Conservation (phyloP, 2,329 filamentous ascomycete genomes). For the Thelonectria blattea region DNA sequence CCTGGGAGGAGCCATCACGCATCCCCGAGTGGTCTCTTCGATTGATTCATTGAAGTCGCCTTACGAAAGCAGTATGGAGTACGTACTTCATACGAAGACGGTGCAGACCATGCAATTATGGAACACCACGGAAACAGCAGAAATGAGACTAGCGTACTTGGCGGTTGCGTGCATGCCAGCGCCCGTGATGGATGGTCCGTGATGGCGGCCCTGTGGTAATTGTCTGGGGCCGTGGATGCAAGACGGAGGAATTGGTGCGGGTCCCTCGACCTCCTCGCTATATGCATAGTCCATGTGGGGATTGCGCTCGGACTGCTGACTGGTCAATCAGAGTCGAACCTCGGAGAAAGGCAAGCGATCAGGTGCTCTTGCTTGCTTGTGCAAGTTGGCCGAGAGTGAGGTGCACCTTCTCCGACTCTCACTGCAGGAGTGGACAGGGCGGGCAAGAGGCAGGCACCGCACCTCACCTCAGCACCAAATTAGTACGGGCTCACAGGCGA, state of each 20-base stretch:
- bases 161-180: conserved; percentile 26
- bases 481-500: background rate
- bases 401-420: no score
- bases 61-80: background rate
- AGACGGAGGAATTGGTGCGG: conserved; percentile 11
- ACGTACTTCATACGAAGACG: background rate
- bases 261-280: conserved; percentile 14
- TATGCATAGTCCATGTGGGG: conserved; percentile 27
- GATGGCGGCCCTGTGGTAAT: conserved; percentile 2
- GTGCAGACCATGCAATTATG: conserved; percentile 13
- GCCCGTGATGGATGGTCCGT: conserved; percentile 23
- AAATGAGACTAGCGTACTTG: conserved; percentile 20
- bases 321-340: conserved; percentile 20
- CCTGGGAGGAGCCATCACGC: conserved; percentile 2
- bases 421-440: no score
- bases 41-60: background rate
- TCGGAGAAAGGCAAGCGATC: conserved; percentile 24
- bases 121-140: conserved; percentile 22
- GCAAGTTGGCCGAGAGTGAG: conserved; percentile 9
- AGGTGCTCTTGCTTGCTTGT: conserved; percentile 16
- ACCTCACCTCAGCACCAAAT: no score
- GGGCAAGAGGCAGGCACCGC: no score
- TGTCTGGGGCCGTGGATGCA: conserved; percentile 9
- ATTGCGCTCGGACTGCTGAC: conserved; percentile 27
- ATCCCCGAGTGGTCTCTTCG: background rate